Base-by-base conservation (phyloP, 2,329 filamentous ascomycete species). In the Neopestalotiopsis rosae region DNA sequence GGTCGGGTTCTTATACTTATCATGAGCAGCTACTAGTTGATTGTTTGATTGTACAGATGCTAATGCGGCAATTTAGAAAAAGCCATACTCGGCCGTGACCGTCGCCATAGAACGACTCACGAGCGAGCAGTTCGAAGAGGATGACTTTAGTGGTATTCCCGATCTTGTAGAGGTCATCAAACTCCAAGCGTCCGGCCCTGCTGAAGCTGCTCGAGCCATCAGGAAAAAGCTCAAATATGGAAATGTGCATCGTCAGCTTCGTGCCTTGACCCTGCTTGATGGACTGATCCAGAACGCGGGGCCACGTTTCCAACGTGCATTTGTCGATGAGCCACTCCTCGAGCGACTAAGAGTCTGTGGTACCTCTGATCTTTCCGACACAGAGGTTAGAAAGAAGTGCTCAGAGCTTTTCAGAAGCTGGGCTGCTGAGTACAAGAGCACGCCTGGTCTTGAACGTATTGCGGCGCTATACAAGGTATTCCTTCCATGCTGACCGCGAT, bases 171-270 rank as follows among this genome's bases (percentile, higher is more conserved):
- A 99, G 81, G 94, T 96, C 68, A 93, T 99, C 78, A 92, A 93
- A 73, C 90, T 99, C 69, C 96, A 99, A 81, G 87, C 88, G 32
- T 92, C 93, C 6, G 96, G 96, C 0, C 94, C 96, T 1, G 88
- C 90, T 13, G 96, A 99, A 84, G 95, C 95, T 69, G 94, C 95
- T 67, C 90, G 96, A 77, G 95, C 96, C 62, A 89, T 99, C 75
- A 90, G 96, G 70, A 99, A 99, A 88, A 98, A 98, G 85, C 89
- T 99, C 87, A 99, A 99, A 84, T 98, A 99, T 81, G 96, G 96
- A 75, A 97, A 90, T 76, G 87, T 93, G n/a, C 95, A 98, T 80
- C 92, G 94, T 64, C 96, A 99, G 81, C 87, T 98, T 42, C 90
- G 96, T 69, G 93, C 96, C 45, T 88, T 99, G 28, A 92, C 92